phyloP scores from a whole-genome alignment of 306 rosid species.

The Castanea mollissima region DNA sequence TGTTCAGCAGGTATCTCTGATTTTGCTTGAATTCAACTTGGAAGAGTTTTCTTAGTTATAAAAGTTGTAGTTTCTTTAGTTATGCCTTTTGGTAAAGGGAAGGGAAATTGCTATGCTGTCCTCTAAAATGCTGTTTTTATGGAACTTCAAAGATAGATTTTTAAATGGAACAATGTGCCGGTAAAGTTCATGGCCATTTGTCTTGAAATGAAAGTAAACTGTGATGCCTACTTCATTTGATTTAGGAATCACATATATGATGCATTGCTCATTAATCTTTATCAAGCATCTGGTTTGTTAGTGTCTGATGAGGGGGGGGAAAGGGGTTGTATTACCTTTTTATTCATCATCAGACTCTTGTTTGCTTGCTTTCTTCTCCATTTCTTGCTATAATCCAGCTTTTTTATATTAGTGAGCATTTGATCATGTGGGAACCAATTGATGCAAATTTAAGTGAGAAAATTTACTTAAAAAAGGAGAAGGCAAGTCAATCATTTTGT shows the following conservation, averaged over 20 bases:
- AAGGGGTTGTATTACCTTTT: too few species aligned
- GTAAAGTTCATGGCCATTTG: background rate
- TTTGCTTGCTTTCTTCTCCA: background rate
- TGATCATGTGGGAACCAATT: too few species aligned
- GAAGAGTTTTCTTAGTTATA: background rate
- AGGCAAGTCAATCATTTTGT: too few species aligned
- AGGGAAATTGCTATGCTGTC: background rate
- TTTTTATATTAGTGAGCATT: background rate
- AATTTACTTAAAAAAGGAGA: too few species aligned
- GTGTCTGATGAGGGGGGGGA: too few species aligned
- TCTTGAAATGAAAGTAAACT: background rate
- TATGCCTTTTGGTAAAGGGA: background rate
- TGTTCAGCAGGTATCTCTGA: constrained; percentile 68
- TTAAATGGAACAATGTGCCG: background rate
- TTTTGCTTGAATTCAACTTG: background rate
- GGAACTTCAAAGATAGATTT: background rate
- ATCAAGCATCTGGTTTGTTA: too few species aligned
- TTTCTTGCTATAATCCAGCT: background rate
- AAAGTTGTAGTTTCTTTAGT: background rate
- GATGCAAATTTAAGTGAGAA: too few species aligned
- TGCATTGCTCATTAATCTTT: background rate
- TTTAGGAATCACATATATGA: background rate
- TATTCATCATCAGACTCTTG: background rate
- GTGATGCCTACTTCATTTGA: background rate
- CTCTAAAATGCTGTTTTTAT: background rate